Percentiles rank a stretch among this genome's conserved stretches.
phyloP scores from a whole-genome alignment of 345 rosid genomes.

The Rhodamnia rubescens region DNA sequence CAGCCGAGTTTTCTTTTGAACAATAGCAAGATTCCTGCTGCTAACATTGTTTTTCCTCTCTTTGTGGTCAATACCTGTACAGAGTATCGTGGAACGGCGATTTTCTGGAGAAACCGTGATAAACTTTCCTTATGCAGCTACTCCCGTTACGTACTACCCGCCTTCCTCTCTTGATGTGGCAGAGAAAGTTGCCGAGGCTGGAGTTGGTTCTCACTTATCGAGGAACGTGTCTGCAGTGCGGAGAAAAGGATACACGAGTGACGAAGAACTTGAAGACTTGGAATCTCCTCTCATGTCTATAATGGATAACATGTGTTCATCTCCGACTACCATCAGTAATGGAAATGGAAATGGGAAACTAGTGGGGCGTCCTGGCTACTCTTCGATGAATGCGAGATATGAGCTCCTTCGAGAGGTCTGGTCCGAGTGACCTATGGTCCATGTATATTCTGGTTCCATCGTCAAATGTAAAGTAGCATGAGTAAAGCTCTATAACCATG shows the following conservation, averaged over 20 bases:
- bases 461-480: not conserved
- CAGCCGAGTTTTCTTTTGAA: not conserved
- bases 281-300: slow-evolving; percentile 63
- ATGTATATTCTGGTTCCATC: not conserved
- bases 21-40: not conserved
- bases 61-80: not conserved
- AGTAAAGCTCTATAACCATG: not conserved
- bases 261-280: slow-evolving; percentile 81
- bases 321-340: slow-evolving; percentile 12
- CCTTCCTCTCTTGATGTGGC: slow-evolving; percentile 53
- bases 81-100: slow-evolving; percentile 55
- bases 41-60: not conserved
- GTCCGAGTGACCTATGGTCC: slow-evolving; percentile 22
- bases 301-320: slow-evolving; percentile 29
- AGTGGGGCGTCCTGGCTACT: not conserved
- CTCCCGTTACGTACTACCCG: slow-evolving; percentile 45
- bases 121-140: slow-evolving; percentile 73
- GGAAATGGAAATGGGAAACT: slow-evolving; percentile 20
- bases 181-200: slow-evolving; percentile 53
- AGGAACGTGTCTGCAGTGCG: slow-evolving; percentile 51
- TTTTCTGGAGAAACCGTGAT: slow-evolving; percentile 29
- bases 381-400: slow-evolving; percentile 44
- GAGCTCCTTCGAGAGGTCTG: slow-evolving; percentile 83
- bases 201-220: slow-evolving; percentile 25
- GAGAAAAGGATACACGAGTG: slow-evolving; percentile 90